Evolutionary conservation across 108 stramenopile genomes (phyloP).

Genomic region (Cyclotella sp.): DNA sequence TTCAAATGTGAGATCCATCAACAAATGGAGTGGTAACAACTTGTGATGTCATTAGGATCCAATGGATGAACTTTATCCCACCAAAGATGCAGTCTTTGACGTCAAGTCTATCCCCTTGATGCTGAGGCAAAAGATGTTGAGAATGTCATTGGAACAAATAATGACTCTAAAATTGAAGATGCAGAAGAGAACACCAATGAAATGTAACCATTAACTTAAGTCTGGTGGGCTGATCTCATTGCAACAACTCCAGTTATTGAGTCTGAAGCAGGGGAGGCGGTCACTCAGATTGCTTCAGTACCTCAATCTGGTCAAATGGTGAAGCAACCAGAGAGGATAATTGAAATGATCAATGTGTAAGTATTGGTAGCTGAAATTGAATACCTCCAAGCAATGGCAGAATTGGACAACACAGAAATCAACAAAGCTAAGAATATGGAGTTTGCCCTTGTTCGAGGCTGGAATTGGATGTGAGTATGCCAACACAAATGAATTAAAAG

Average conservation of each 20-base stretch:
- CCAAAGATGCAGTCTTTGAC: neutral
- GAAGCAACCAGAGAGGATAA: neutral
- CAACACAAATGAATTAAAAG: neutral
- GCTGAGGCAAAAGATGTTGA: neutral
- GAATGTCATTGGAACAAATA: too few species aligned
- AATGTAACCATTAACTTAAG: neutral
- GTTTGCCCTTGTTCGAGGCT: conserved; percentile 2
- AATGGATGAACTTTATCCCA: conserved; percentile 11
- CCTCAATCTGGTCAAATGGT: neutral
- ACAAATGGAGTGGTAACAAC: neutral
- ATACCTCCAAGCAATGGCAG: too few species aligned
- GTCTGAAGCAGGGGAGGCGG: conserved; percentile 1
- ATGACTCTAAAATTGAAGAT: too few species aligned
- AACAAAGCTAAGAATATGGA: neutral
- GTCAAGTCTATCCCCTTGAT: neutral
- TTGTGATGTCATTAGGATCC: conserved; percentile 32
- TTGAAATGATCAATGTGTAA: neutral
- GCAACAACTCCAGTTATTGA: neutral
- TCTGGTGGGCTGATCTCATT: neutral
- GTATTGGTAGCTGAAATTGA: too few species aligned
- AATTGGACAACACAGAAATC: too few species aligned
- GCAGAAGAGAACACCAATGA: neutral
- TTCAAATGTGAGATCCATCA: conserved; percentile 8
- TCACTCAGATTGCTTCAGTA: neutral
- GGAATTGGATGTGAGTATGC: conserved; percentile 6